Evolutionary conservation across 495 filamentous ascomycete species (phyloP).

Genomic region (Clavariopsis aquatica): DNA sequence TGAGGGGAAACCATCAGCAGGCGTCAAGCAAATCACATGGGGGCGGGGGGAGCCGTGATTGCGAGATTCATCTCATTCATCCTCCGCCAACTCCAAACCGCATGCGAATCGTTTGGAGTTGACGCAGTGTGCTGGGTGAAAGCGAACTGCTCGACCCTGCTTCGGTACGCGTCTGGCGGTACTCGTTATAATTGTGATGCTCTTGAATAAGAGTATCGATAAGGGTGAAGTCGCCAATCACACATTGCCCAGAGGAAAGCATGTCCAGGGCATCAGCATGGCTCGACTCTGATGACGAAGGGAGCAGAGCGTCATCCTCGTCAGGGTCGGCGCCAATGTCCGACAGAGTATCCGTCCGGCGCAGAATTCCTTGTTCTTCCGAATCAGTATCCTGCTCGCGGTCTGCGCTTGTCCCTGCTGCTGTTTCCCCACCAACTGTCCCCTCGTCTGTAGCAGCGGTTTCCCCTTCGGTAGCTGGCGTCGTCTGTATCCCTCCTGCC

Average conservation of each 20-base stretch:
- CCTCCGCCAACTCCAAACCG: slow-evolving; percentile 28
- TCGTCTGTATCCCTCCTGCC: slow-evolving; percentile 12
- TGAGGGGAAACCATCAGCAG: too few species aligned
- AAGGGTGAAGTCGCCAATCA: slow-evolving; percentile 71
- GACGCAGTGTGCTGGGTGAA: slow-evolving; percentile 22
- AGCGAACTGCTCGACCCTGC: slow-evolving; percentile 1
- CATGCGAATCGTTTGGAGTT: slow-evolving; percentile 23
- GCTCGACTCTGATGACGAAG: slow-evolving; percentile 13
- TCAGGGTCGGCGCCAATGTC: slow-evolving; percentile 31
- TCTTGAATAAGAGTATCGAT: slow-evolving; percentile 55
- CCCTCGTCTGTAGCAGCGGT: neutral
- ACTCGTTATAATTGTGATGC: slow-evolving; percentile 61
- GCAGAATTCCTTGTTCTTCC: slow-evolving; percentile 75
- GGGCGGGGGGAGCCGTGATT: neutral
- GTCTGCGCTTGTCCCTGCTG: slow-evolving; percentile 7
- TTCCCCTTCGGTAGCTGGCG: slow-evolving; percentile 5
- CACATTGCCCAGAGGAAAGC: slow-evolving; percentile 63
- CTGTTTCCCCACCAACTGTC: slow-evolving; percentile 24
- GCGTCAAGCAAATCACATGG: neutral
- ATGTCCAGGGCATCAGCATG: slow-evolving; percentile 43
- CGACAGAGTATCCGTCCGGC: slow-evolving; percentile 40
- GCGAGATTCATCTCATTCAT: slow-evolving; percentile 12
- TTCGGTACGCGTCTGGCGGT: slow-evolving; percentile 27
- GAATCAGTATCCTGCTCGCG: slow-evolving; percentile 71
- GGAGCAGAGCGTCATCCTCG: slow-evolving; percentile 49